Conservation (phyloP, 495 filamentous ascomycete species). For the Penicillium pulvis region DNA sequence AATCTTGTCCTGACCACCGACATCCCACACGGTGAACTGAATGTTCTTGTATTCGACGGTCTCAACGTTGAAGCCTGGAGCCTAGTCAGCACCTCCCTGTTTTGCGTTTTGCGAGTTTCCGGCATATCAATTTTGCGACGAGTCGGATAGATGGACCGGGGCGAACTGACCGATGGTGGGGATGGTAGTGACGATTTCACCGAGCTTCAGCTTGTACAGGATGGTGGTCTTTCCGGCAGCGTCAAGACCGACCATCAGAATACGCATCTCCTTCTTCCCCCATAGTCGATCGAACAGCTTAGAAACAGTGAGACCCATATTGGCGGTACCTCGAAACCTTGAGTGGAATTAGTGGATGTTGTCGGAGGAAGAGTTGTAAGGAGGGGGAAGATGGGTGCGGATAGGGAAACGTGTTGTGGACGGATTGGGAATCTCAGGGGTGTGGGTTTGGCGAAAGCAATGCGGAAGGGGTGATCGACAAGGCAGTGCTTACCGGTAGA, state of each 20-base stretch:
- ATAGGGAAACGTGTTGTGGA: constrained; percentile 35
- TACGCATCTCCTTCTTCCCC: constrained; percentile 99
- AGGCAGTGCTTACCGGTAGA: constrained; percentile 16
- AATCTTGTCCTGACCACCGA: constrained; percentile 99
- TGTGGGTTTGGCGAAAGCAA: constrained; percentile 12
- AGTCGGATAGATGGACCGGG: constrained; percentile 11
- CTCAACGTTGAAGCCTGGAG: constrained; percentile 96
- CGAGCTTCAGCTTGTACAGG: constrained; percentile 99
- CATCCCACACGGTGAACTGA: constrained; percentile 99
- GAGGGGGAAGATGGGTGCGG: constrained; percentile 14
- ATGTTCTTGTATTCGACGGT: constrained; percentile 99
- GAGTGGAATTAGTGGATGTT: constrained; percentile 15
- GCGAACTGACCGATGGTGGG: constrained; percentile 91
- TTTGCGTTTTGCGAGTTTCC: constrained; percentile 2
- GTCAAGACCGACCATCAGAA: constrained; percentile 99
- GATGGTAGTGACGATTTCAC: constrained; percentile 99
- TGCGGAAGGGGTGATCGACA: constrained; percentile 20
- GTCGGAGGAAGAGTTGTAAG: constrained; percentile 18
- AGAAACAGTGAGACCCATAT: constrained; percentile 93
- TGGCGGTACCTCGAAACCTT: constrained; percentile 53
- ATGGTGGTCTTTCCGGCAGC: constrained; percentile 99
- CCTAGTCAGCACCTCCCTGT: constrained; percentile 14
- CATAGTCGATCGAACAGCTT: constrained; percentile 93
- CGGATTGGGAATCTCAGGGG: constrained; percentile 27
- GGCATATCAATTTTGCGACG: neutral